Conservation (phyloP, 2,329 filamentous ascomycete species). For the Coleophoma crateriformis region DNA sequence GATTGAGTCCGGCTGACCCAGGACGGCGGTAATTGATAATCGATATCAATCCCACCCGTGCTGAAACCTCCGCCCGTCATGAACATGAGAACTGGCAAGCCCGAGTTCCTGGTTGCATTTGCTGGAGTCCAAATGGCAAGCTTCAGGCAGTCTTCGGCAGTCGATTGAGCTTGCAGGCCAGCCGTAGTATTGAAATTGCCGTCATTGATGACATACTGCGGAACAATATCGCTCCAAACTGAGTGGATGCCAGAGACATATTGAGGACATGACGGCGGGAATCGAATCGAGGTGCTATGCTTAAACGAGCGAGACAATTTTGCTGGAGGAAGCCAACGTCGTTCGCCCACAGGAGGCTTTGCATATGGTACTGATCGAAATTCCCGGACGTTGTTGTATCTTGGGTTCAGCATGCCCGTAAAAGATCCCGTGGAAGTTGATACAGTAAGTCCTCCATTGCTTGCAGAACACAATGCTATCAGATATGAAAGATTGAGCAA, state of each 20-base stretch:
- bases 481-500: no score
- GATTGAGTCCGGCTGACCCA: conserved; percentile 5
- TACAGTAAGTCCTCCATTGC: conserved; percentile 16
- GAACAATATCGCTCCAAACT: conserved; percentile 23
- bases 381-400: conserved; percentile 5
- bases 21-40: conserved; percentile 1
- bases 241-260: conserved; percentile 21
- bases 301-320: conserved; percentile 7
- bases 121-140: conserved; percentile 19
- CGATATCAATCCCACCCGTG: conserved; percentile 3
- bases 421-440: conserved; percentile 4
- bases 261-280: conserved; percentile 15
- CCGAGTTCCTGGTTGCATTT: conserved; percentile 21
- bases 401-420: conserved; percentile 3
- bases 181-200: conserved; percentile 14
- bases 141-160: conserved; percentile 22
- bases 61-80: conserved; percentile 18
- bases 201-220: conserved; percentile 2
- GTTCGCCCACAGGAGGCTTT: conserved; percentile 40
- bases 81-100: conserved; percentile 35
- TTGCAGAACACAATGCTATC: no score
- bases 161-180: conserved; percentile 9
- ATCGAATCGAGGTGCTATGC: conserved; percentile 10
- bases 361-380: conserved; percentile 46
- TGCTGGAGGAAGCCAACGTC: conserved; percentile 30